Evolutionary conservation across 768 basidiomycete genomes (phyloP).

Genomic region (Rhodotorula taiwanensis): DNA sequence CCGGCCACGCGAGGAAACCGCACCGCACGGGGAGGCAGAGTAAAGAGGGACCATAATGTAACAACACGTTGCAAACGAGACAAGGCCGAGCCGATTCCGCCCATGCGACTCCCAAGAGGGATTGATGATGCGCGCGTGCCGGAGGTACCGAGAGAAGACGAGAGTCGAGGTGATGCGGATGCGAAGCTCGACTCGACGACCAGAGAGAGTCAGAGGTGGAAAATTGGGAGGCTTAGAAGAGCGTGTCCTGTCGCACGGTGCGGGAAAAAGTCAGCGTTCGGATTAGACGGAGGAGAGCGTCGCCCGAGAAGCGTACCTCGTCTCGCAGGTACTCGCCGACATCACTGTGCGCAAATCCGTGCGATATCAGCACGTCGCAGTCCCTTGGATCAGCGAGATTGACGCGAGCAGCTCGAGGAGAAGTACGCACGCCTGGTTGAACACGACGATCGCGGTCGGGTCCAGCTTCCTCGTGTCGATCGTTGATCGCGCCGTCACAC

Average conservation of each 20-base stretch:
- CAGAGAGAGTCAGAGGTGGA: neutral
- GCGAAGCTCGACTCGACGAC: too few species aligned
- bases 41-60: too few species aligned
- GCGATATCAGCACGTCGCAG: neutral
- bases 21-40: too few species aligned
- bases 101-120: too few species aligned
- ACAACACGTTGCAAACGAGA: too few species aligned
- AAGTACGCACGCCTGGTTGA: conserved; percentile 81
- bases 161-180: too few species aligned
- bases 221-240: too few species aligned
- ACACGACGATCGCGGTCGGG: conserved; percentile 93
- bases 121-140: too few species aligned
- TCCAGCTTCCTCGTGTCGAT: conserved; percentile 94
- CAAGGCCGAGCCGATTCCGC: too few species aligned
- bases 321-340: conserved; percentile 97
- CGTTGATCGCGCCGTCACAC: conserved; percentile 91
- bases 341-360: conserved; percentile 55
- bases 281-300: neutral
- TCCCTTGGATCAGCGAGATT: too few species aligned
- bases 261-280: neutral
- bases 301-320: conserved; percentile 49
- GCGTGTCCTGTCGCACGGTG: conserved; percentile 67
- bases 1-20: too few species aligned
- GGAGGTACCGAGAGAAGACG: too few species aligned
- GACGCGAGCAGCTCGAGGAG: neutral